Evolutionary conservation across 768 basidiomycete genomes (phyloP).

Genomic region (Saitozyma podzolica): DNA sequence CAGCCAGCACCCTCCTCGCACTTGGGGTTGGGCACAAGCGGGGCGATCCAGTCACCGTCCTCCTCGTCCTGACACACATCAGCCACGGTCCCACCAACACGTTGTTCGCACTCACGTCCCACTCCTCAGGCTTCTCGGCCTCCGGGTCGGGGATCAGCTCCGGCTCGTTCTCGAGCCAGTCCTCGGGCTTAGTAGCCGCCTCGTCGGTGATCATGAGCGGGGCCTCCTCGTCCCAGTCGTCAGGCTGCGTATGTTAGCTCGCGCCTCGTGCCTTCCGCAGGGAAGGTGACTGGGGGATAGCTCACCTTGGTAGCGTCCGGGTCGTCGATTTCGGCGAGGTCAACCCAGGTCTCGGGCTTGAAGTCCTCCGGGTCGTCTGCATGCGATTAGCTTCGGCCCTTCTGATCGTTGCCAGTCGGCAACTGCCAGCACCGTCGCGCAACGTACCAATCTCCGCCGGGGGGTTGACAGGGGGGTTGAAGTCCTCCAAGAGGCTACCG

Average conservation of each 20-base stretch:
- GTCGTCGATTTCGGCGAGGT: constrained; percentile 79
- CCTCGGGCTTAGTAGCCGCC: constrained; percentile 85
- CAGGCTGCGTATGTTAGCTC: constrained; percentile 61
- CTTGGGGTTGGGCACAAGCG: constrained; percentile 82
- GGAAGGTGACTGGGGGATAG: background rate
- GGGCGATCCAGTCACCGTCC: constrained; percentile 97
- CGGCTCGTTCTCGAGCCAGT: constrained; percentile 91
- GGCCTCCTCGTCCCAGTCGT: constrained; percentile 96
- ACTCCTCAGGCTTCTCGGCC: constrained; percentile 94
- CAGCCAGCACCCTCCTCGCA: constrained; percentile 89
- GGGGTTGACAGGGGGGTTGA: constrained; percentile 90
- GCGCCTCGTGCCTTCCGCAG: no score
- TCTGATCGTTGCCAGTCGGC: background rate
- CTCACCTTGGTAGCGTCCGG: constrained; percentile 75
- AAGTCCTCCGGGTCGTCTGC: constrained; percentile 79
- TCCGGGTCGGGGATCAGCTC: constrained; percentile 76
- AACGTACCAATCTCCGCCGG: constrained; percentile 68
- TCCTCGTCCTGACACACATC: constrained; percentile 68
- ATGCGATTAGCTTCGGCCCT: background rate
- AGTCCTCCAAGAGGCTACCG: constrained; percentile 89
- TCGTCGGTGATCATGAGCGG: constrained; percentile 87
- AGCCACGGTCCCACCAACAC: background rate
- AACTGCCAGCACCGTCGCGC: background rate
- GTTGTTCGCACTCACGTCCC: constrained; percentile 61
- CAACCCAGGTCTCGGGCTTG: constrained; percentile 94